phyloP scores from a whole-genome alignment of 225 moss, liverwort and hornwort species.

The Neckera pumila region DNA sequence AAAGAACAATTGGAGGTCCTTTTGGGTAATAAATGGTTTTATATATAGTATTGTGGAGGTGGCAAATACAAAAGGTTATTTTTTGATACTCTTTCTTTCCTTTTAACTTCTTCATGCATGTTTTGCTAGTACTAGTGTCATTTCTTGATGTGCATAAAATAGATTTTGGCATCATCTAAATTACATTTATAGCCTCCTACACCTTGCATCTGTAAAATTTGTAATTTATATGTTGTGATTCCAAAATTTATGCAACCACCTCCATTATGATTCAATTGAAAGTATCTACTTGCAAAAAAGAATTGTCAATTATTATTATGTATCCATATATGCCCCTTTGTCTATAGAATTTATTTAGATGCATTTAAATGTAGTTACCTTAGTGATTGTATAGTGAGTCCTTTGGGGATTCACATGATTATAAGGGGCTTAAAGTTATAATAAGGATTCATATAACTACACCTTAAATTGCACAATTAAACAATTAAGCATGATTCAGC shows the following conservation, averaged over 20 bases:
- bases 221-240: neutral
- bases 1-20: neutral
- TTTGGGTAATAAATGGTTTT: neutral
- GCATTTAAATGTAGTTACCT: neutral
- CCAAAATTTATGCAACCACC: neutral
- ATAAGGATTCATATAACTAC: no score
- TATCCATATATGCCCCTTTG: neutral
- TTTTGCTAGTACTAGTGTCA: neutral
- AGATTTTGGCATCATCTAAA: neutral
- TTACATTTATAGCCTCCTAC: no score
- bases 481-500: no score
- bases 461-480: no score
- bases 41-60: neutral
- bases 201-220: neutral
- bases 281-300: neutral
- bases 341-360: accelerated
- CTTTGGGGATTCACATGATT: neutral
- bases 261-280: neutral
- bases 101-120: neutral
- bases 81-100: neutral
- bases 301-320: neutral
- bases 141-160: neutral
- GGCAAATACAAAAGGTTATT: accelerated
- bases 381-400: neutral
- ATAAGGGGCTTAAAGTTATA: neutral